Base-by-base conservation (phyloP, 2,329 filamentous ascomycete genomes). In the Coleophoma eucalyptorum region DNA sequence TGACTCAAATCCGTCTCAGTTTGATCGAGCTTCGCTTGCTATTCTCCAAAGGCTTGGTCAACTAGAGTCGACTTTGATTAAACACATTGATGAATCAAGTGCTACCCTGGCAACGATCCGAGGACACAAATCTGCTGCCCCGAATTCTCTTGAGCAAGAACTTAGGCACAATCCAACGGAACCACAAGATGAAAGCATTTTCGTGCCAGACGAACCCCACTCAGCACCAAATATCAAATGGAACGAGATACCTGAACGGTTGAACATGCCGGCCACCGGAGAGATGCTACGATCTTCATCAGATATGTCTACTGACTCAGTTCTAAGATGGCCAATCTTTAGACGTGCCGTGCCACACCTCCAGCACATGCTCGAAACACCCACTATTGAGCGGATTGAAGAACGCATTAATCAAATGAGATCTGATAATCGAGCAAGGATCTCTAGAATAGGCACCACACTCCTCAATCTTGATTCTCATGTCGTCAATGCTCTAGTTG, bases 21-120 rank as follows among this genome's bases (percentile, higher is more conserved):
- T 61, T 1, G 58, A 61, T 43, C 48, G 50, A 46, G 58, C 56
- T 2, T 59, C 52, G 19, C 48, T 61, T 12, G 55, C 50, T 2
- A 58, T 61, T 34, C 46, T 61, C 4, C 51, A 55, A 15, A 43
- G 57, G 10, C 21, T 61, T 2, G 51, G 50, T 2, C 53, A 59
- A 33, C 43, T 61, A 47, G 58, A 49, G 48, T 33, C 21, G 11
- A 33, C 18, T 19, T 15, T 43, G 7, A 49, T 16, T 18, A 32
- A 37, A 26, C 34, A 40, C 31, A 15, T 46, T 26, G 37, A 44
- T 26, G n/a, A 44, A 12, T 44, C 33, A 26, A 31, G 19, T 40
- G 43, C 45, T 37, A 33, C 21, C 50, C 26, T 18, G 40, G 12
- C 46, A 38, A 41, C 34, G 13, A 32, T 40, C 26, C 20, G 21